Base-by-base conservation (phyloP, 202 grass and related monocot species). In the Saccharum hybrid region DNA sequence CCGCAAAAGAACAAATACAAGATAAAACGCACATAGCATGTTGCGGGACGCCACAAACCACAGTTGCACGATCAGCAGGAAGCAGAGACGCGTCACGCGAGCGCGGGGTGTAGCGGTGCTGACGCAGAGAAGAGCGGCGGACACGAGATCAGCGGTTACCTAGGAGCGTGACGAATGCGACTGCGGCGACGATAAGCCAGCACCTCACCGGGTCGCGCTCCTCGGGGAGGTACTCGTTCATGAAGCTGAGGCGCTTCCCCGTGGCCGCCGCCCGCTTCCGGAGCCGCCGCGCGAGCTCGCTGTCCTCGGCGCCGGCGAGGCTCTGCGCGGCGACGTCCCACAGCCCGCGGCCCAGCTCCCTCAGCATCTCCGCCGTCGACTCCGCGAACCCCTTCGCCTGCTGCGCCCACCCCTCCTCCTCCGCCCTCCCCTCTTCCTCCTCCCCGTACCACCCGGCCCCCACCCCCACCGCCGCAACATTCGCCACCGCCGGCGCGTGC, bases 171-270 rank as follows among this genome's bases (percentile, higher is more conserved):
- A 96, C 68, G 42, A 98, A 90, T 14, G 90, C 92, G 78, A 98
- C 96, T 15, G 79, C 77, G 66, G 92, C 92, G 75, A 98, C 93
- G 81, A 96, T 68, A 45, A 76, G 83, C 96, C 96, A 98, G 5
- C 93, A 90, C 63, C 92, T 90, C 42, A 69, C 83, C 60, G 96
- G 96, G 79, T 98, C 96, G 46, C 93, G 93, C 79, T 96, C 96
- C 89, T 98, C 96, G 1, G 96, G 96, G 66, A 98, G 88, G 89
- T 92, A 98, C 77, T 98, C 91, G 89, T 98, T 98, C 87, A 96
- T 85, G 89, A 98, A 98, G 74, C 88, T 90, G 75, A 98, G 87
- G 67, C 79, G 88, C 86, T 91, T 75, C 8, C 80, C 91, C 37
- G 71, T 88, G 41, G 78, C 87, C 9, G 62, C 41, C 41, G 87